Evolutionary conservation across 306 rosid species (phyloP).

Genomic region (Luffa acutangula): DNA sequence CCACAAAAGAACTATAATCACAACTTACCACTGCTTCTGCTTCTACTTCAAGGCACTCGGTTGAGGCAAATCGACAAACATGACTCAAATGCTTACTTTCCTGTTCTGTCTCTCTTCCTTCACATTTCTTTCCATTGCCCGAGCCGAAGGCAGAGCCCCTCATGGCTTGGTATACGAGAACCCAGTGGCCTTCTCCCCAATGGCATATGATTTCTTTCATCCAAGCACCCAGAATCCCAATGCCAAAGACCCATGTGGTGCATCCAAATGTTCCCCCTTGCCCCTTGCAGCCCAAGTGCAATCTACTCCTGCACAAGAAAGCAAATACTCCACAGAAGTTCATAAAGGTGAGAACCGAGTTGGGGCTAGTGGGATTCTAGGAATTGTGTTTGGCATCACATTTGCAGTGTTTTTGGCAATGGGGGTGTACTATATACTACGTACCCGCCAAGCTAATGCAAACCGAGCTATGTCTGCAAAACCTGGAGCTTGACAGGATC

Average conservation of each 20-base stretch:
- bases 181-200: slow-evolving; percentile 58
- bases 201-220: slow-evolving; percentile 74
- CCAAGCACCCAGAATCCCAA: slow-evolving; percentile 37
- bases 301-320: slow-evolving; percentile 41
- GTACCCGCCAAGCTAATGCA: slow-evolving; percentile 39
- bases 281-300: slow-evolving; percentile 65
- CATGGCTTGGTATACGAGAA: slow-evolving; percentile 59
- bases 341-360: slow-evolving; percentile 11
- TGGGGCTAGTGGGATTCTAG: slow-evolving; percentile 45
- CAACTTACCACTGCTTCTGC: slow-evolving; percentile 12
- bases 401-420: slow-evolving; percentile 48
- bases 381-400: slow-evolving; percentile 49
- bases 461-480: slow-evolving; percentile 31
- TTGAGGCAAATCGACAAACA: slow-evolving; percentile 13
- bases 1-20: slow-evolving; percentile 18
- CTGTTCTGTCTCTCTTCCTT: slow-evolving; percentile 32
- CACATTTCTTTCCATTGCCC: slow-evolving; percentile 29
- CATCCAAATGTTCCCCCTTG: slow-evolving; percentile 59
- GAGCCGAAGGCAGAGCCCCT: slow-evolving; percentile 72
- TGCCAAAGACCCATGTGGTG: slow-evolving; percentile 35
- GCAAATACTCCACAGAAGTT: slow-evolving; percentile 18
- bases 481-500: slow-evolving; percentile 31
- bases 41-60: slow-evolving; percentile 11
- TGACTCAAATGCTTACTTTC: slow-evolving; percentile 24
- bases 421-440: slow-evolving; percentile 47